Base-by-base conservation (phyloP, 306 rosid species). In the Malus domestica region DNA sequence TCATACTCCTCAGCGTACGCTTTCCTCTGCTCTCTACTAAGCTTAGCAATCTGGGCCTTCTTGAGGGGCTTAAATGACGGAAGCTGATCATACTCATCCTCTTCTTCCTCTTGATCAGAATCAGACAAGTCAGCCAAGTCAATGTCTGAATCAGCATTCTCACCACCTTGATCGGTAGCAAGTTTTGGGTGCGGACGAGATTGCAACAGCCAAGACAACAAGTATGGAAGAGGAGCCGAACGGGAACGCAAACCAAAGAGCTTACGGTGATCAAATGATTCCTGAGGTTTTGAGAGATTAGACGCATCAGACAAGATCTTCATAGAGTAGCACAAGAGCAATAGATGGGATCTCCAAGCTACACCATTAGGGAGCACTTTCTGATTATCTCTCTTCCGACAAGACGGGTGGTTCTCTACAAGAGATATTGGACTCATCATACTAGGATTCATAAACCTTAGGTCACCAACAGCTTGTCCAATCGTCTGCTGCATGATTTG, bases 361-460 rank as follows among this genome's bases (percentile, higher is more conserved):
- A 88, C 95, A 66, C 99, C 99, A 81, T 95, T 95, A 12, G 99
- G 99, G 83, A 95, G 99, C 67, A 95, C 96, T 86, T 89, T 92
- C 81, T 92, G 88, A 45, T 97, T 97, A 80, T 92, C 97, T 81
- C 99, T 95, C 86, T 92, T 95, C 12, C 99, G 87, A 84, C 99
- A 95, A 25, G 96, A 90, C 45, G 96, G 96, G 70, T 96, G 99
- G 84, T 96, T 96, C 85, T 96, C 99, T 66, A 89, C 98, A 29
- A 96, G 96, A 32, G 98, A 84, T 67, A 92, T 90, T 5, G 97
- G 97, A 81, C 88, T 95, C 98, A 92, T 89, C 69, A 83, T 75
- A 78, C 88, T 86, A 15, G 99, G 97, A 87, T 83, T 96, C 89
- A 91, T 87, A 44, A 90, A 83, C 27, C 99, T 90, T 33, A 96